A percentile compares a stretch with the other conserved stretches of the same genome.
Evolutionary conservation across 805 yeast species (phyloP).

Genomic region (Lachancea thermotolerans): DNA sequence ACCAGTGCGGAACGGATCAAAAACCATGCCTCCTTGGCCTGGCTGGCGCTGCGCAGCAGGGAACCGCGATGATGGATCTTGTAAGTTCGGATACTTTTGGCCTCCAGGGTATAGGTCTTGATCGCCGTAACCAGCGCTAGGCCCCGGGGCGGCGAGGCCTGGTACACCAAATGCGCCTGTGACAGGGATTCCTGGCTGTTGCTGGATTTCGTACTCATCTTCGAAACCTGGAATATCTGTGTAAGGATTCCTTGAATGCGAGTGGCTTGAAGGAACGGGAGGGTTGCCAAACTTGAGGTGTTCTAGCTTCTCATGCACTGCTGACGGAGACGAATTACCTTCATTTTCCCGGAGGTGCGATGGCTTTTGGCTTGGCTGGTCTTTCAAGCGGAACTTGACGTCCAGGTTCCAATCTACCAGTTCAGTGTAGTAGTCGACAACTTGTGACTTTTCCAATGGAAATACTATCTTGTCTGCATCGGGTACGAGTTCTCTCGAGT

Average conservation of each 20-base stretch:
- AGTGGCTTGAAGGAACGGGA: background rate
- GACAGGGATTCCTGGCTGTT: slow-evolving; percentile 10
- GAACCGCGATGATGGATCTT: slow-evolving; percentile 9
- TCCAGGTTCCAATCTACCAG: background rate
- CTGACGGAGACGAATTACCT: background rate
- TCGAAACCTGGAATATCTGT: slow-evolving; percentile 31
- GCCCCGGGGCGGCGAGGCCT: slow-evolving; percentile 7
- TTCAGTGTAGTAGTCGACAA: slow-evolving; percentile 1
- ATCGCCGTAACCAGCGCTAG: slow-evolving; percentile 26
- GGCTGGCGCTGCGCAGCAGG: slow-evolving; percentile 1
- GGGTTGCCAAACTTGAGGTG: slow-evolving; percentile 5
- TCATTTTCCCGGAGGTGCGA: background rate
- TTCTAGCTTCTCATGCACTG: slow-evolving; percentile 5
- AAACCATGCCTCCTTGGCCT: slow-evolving; percentile 29
- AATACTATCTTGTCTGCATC: slow-evolving; percentile 1
- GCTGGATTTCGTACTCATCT: slow-evolving; percentile 29
- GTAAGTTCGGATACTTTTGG: slow-evolving; percentile 20
- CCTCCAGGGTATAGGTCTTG: slow-evolving; percentile 32
- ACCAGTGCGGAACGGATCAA: slow-evolving; percentile 24
- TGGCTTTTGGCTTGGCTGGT: background rate
- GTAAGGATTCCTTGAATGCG: background rate
- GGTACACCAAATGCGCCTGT: slow-evolving; percentile 13
- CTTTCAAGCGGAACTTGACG: slow-evolving; percentile 5
- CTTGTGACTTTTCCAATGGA: slow-evolving; percentile 11
- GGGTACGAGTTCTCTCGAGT: slow-evolving; percentile 9